phyloP scores from a whole-genome alignment of 257 asterid species.

The Ocimum tenuiflorum region DNA sequence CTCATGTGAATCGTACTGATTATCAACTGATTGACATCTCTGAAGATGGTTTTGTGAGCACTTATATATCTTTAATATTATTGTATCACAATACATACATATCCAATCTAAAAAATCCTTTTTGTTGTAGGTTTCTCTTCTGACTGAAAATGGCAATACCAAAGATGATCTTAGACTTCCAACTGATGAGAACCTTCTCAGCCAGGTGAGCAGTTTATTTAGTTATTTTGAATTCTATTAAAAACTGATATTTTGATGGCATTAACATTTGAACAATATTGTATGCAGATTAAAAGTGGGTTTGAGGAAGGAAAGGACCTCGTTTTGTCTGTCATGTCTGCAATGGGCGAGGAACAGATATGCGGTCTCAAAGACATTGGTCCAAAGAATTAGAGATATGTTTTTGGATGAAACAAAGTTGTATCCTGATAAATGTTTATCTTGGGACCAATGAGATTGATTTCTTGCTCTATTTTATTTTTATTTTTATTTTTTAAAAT shows the following conservation, averaged over 20 bases:
- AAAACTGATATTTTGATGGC: neutral
- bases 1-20: conserved; percentile 57
- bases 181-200: conserved; percentile 59
- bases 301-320: conserved; percentile 73
- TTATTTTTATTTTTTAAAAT: too few relatives aligned
- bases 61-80: neutral
- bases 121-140: conserved; percentile 57
- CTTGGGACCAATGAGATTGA: too few relatives aligned
- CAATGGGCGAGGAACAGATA: conserved; percentile 82
- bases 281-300: conserved; percentile 41
- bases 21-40: conserved; percentile 68
- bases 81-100: neutral
- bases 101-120: too few relatives aligned
- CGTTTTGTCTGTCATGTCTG: conserved; percentile 55
- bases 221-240: neutral
- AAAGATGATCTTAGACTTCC: conserved; percentile 78
- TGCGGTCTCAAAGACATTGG: conserved; percentile 58
- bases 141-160: conserved; percentile 70
- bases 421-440: too few relatives aligned
- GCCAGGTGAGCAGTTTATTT: conserved; percentile 31
- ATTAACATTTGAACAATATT: neutral
- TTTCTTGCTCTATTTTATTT: too few relatives aligned
- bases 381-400: conserved; percentile 35
- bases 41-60: conserved; percentile 83
- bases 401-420: too few relatives aligned